Evolutionary conservation across 2,329 filamentous ascomycete species (phyloP), one percentile per base, ranked within the genome.

Genomic region (Apiospora sp.): DNA sequence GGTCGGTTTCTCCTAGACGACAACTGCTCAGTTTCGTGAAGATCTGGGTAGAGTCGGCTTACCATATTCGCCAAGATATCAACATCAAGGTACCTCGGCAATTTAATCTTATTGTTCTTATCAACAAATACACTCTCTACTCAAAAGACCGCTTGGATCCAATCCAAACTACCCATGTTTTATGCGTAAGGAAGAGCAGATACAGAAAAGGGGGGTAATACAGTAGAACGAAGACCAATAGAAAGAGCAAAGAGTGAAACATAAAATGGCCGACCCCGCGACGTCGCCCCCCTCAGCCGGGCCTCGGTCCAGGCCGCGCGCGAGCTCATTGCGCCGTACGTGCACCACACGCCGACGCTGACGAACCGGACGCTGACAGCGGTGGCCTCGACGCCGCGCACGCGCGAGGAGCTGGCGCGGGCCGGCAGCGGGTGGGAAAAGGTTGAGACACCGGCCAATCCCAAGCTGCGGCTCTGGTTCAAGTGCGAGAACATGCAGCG

Each of bases 401-500:
- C 58, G 10, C 91, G 93, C 75, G 81, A 86, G 0, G 86, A 88
- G 5, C 84, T 93, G 0, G 78, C 81, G 64, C 88, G 86, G 19
- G 92, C 91, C 4, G 82, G 84, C 75, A 91, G 87, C 84, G 81
- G 72, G 76, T 88, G 87, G 7, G 84, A 87, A 51, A 79, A 80
- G n/a, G 87, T 91, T 0, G 90, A 92, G 0, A 84, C 46, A 1
- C 49, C 71, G 19, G 68, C 30, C 1, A 34, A 12, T 2, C 94
- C 94, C 0, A 89, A 84, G 69, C 84, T 98, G 51, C 87, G 90
- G 16, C 87, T 98, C 70, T 96, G 94, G 86, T 97, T 98, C 89
- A 98, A 98, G 85, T 97, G 94, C 82, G 96, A 98, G 86, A 98
- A 98, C 82, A 86, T 94, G 73, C 96, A 98, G 85, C 91, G 91